These are phyloP conservation scores for Fusarium piperis DNA, from an alignment of 2,329 filamentous ascomycete species.

Conservation along the genomic window DNA sequence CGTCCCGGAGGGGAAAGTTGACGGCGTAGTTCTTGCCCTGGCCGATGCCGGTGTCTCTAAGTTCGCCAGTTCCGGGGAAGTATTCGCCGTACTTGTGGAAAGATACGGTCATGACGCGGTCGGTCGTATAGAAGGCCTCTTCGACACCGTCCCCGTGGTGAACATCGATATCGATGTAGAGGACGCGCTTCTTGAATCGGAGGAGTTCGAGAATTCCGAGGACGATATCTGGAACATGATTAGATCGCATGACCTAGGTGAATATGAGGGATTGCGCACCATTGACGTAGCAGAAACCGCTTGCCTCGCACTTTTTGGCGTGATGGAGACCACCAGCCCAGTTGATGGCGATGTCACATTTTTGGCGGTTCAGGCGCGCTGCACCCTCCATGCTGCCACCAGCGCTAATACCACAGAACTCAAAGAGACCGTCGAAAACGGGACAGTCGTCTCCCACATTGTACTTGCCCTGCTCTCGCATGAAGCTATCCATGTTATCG, in stretches of 20 bases:
- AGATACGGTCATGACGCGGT: slow-evolving; percentile 91
- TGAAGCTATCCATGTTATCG: slow-evolving; percentile 96
- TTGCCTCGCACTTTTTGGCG: slow-evolving; percentile 95
- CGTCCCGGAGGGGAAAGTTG: slow-evolving; percentile 91
- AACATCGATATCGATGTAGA: slow-evolving; percentile 97
- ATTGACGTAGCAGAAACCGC: slow-evolving; percentile 98
- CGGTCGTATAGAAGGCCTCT: slow-evolving; percentile 91
- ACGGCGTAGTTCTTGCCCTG: slow-evolving; percentile 89
- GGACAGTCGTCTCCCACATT: slow-evolving; percentile 98
- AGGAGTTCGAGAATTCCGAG: slow-evolving; percentile 93
- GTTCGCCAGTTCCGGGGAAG: slow-evolving; percentile 90
- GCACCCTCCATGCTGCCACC: slow-evolving; percentile 95
- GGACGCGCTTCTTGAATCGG: slow-evolving; percentile 89
- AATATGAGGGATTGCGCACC: slow-evolving; percentile 62
- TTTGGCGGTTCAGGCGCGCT: slow-evolving; percentile 85
- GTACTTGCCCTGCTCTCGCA: slow-evolving; percentile 90
- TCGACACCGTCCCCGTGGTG: slow-evolving; percentile 95
- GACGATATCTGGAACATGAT: slow-evolving; percentile 77
- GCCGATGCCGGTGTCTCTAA: slow-evolving; percentile 87
- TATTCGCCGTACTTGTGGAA: slow-evolving; percentile 98
- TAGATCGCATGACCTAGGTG: slow-evolving; percentile 2
- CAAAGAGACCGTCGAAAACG: slow-evolving; percentile 96
- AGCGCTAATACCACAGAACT: slow-evolving; percentile 94
- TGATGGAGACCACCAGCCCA: slow-evolving; percentile 98
- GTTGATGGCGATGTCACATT: slow-evolving; percentile 97